These are phyloP conservation scores for Penicillium steckii DNA, from an alignment of 495 filamentous ascomycete species.

Conservation along the genomic window DNA sequence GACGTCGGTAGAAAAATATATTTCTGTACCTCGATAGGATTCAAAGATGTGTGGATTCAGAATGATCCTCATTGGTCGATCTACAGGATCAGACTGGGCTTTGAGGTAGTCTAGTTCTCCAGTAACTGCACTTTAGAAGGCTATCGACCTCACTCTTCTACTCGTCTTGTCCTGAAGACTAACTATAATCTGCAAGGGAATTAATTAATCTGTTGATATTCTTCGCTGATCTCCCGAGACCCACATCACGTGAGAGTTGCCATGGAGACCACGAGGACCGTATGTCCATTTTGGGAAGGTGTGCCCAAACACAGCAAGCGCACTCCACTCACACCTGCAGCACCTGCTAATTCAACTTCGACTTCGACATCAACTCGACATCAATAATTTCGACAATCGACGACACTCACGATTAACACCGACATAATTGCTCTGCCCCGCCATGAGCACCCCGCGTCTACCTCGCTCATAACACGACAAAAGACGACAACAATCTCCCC, in stretches of 20 bases:
- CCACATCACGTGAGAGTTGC: slow-evolving; percentile 13
- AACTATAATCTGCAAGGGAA: too few species aligned
- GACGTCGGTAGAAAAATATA: too few species aligned
- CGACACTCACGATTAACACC: slow-evolving; percentile 5
- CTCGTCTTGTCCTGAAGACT: too few species aligned
- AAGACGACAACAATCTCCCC: slow-evolving; percentile 2
- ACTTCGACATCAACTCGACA: slow-evolving; percentile 16
- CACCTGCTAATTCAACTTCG: neutral
- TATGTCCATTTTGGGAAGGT: neutral
- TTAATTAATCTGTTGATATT: neutral
- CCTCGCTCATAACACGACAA: slow-evolving; percentile 5
- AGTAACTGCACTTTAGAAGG: too few species aligned
- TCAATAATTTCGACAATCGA: slow-evolving; percentile 7
- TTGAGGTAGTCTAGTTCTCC: too few species aligned
- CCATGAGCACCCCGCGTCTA: slow-evolving; percentile 17
- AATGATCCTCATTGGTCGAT: too few species aligned
- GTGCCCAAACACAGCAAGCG: slow-evolving; percentile 9
- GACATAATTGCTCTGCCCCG: slow-evolving; percentile 4
- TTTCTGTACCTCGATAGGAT: too few species aligned
- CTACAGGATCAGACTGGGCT: too few species aligned
- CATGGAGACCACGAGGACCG: slow-evolving; percentile 7
- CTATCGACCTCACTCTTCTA: too few species aligned
- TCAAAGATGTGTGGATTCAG: too few species aligned
- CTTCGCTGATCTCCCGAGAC: neutral
- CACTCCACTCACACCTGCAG: slow-evolving; percentile 6